These are phyloP conservation scores for Hirschioporus abietinus DNA, from an alignment of 768 basidiomycete genomes.

Conservation along the genomic window DNA sequence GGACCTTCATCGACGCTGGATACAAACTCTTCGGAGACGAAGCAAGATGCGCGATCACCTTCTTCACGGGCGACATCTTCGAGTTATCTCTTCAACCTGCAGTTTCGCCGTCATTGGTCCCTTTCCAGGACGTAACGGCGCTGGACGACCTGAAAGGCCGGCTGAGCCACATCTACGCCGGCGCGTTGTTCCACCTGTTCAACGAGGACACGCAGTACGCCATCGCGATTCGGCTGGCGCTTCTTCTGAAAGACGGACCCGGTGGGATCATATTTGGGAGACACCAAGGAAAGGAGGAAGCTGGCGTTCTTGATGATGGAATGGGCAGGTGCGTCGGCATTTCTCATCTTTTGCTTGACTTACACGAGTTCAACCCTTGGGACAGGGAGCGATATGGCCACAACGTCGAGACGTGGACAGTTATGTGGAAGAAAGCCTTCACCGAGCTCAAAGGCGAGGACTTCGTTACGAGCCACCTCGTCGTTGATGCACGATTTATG, in stretches of 20 bases:
- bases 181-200: slow-evolving; percentile 32
- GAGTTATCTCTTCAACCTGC: slow-evolving; percentile 12
- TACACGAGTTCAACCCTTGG: neutral
- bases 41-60: slow-evolving; percentile 20
- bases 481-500: slow-evolving; percentile 17
- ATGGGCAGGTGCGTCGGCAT: slow-evolving; percentile 17
- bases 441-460: slow-evolving; percentile 18
- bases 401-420: slow-evolving; percentile 25
- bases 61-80: slow-evolving; percentile 27
- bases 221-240: slow-evolving; percentile 23
- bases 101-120: neutral
- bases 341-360: neutral
- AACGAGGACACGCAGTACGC: slow-evolving; percentile 27
- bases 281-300: slow-evolving; percentile 23
- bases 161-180: slow-evolving; percentile 25
- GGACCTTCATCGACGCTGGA: slow-evolving; percentile 25
- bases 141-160: slow-evolving; percentile 22
- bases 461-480: slow-evolving; percentile 16
- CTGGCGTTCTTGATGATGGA: slow-evolving; percentile 24
- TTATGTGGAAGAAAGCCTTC: slow-evolving; percentile 25
- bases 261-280: slow-evolving; percentile 28
- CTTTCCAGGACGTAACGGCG: slow-evolving; percentile 9
- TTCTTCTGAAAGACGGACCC: slow-evolving; percentile 18
- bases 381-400: slow-evolving; percentile 24
- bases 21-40: slow-evolving; percentile 24